Conservation (phyloP, 768 basidiomycete genomes). For the Sarcomyxa edulis region DNA sequence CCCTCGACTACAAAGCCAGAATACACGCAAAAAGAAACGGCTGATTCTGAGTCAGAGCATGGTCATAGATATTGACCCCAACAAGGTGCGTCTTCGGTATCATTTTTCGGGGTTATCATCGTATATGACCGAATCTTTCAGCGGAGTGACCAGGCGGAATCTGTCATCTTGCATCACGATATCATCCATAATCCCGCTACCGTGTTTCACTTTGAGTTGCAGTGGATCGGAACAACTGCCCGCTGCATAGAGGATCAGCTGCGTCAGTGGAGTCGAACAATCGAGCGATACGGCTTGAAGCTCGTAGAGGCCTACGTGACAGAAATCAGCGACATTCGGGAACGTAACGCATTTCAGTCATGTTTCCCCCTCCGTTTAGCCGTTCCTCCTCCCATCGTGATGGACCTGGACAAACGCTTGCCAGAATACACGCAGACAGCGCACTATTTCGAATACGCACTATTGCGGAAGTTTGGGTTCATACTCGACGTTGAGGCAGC, state of each 20-base stretch:
- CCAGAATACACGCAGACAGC: conserved; percentile 60
- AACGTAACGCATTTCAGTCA: conserved; percentile 87
- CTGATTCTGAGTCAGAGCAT: conserved; percentile 84
- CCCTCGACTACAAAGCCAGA: no score
- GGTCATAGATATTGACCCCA: conserved; percentile 82
- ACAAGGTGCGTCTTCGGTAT: conserved; percentile 42
- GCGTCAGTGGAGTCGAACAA: conserved; percentile 72
- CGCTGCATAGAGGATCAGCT: conserved; percentile 87
- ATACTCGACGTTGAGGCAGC: conserved; percentile 80
- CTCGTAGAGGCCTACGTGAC: conserved; percentile 92
- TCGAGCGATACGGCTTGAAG: conserved; percentile 86
- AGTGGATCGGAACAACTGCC: conserved; percentile 95
- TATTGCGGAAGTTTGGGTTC: conserved; percentile 75
- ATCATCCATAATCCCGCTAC: conserved; percentile 93
- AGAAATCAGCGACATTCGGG: conserved; percentile 83
- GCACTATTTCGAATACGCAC: conserved; percentile 78
- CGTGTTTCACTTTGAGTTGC: conserved; percentile 94
- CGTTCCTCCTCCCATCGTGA: conserved; percentile 65
- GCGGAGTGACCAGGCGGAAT: conserved; percentile 85
- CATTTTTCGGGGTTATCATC: conserved; percentile 1
- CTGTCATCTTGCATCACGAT: conserved; percentile 87
- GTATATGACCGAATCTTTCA: conserved; percentile 21
- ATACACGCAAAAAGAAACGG: conserved; percentile 52
- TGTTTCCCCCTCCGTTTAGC: conserved; percentile 81
- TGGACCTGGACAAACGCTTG: conserved; percentile 61